Evolutionary conservation across 352 stramenopile species (phyloP), one percentile per base, ranked within the genome.

Genomic region (Aphanomyces astaci): DNA sequence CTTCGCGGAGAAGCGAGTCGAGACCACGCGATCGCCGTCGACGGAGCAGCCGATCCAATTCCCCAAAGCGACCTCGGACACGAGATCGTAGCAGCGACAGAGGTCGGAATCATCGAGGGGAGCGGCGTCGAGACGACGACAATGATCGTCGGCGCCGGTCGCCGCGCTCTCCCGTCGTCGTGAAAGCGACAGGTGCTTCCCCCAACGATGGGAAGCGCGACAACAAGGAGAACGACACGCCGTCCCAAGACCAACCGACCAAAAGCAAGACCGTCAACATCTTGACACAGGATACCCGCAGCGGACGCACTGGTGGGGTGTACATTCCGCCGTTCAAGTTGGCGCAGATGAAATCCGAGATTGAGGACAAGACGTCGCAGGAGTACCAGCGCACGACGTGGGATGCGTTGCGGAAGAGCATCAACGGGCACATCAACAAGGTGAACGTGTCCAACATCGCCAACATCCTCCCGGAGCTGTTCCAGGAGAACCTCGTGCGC

Each of bases 341-440:
- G 19, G 90, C 88, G 13, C 85, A 93, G 69, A 76, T 96, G 69
- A 74, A 72, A 11, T 62, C 80, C 33, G 72, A 86, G 28, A 67
- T 80, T 17, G 77, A 82, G 25, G 77, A 91, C 65, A 81, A 82
- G 39, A 76, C 40, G 49, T 90, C 81, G 5, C 74, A 85, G n/a
- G 78, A 87, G 70, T 89, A 85, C 66, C 96, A 99, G 80, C 81
- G 90, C 7, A 84, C 92, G 63, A 96, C 87, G 45, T 99, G 97
- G 97, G 89, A 98, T 66, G 89, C 93, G 15, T 83, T 99, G 45
- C 86, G 94, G 60, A 98, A 98, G 72, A 95, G 92, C 43, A 96
- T 99, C 74, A 99, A 99, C 77, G 97, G 97, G 28, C 88, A 98
- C 30, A 98, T 99, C 77, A 99, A 99, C 85, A 98, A 98, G 73